phyloP scores from a whole-genome alignment of 441 rosid genomes.

The Populus hybrid region DNA sequence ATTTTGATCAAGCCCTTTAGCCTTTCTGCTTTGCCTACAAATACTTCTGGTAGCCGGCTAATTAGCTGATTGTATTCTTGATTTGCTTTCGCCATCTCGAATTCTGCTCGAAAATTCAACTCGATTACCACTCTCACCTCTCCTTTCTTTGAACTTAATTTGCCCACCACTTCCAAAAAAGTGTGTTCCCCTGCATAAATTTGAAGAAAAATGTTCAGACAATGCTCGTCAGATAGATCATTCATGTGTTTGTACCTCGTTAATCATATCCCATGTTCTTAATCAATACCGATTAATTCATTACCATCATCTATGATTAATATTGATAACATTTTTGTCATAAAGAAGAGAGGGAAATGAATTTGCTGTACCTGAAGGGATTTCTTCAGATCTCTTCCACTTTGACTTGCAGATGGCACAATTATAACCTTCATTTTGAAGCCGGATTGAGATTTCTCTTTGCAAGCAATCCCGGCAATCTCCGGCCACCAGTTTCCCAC shows the following conservation, averaged over 20 bases:
- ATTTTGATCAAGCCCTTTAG: conserved; percentile 58
- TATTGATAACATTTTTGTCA: background rate
- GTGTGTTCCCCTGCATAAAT: conserved; percentile 57
- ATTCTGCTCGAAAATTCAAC: conserved; percentile 67
- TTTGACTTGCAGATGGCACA: conserved; percentile 64
- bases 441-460: conserved; percentile 45
- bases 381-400: conserved; percentile 69
- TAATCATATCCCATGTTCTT: background rate
- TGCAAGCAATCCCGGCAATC: conserved; percentile 61
- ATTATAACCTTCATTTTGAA: conserved; percentile 52
- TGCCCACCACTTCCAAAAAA: conserved; percentile 65
- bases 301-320: background rate
- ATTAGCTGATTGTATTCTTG: conserved; percentile 58
- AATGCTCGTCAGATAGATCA: background rate
- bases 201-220: background rate
- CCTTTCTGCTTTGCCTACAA: conserved; percentile 74
- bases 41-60: conserved; percentile 52
- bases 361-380: conserved; percentile 58
- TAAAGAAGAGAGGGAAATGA: background rate
- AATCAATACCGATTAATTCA: background rate
- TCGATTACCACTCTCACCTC: conserved; percentile 64
- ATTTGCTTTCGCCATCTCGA: conserved; percentile 70
- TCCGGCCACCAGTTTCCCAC: conserved; percentile 38
- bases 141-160: conserved; percentile 41
- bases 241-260: background rate